These are phyloP conservation scores for Ceratocystis destructans DNA, from an alignment of 2,329 filamentous ascomycete genomes.

Conservation along the genomic window DNA sequence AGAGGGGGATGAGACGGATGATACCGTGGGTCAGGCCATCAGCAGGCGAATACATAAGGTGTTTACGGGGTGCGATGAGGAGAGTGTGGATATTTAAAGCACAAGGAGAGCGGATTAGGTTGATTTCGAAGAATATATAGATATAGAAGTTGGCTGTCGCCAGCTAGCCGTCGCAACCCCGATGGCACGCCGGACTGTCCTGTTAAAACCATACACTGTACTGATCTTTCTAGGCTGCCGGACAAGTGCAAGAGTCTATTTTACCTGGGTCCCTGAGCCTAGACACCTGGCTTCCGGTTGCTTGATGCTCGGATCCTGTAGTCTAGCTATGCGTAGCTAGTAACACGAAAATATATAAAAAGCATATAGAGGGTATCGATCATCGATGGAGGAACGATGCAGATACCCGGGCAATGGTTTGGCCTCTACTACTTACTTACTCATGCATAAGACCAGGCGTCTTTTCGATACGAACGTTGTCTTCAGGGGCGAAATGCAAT, in stretches of 20 bases:
- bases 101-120: neutral
- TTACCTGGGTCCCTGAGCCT: neutral
- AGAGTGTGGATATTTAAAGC: slow-evolving; percentile 39
- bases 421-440: neutral
- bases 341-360: too few relatives aligned
- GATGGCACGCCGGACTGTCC: too few relatives aligned
- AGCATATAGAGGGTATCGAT: neutral
- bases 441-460: neutral
- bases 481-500: too few relatives aligned
- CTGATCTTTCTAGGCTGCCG: neutral
- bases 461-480: neutral
- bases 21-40: slow-evolving; percentile 42
- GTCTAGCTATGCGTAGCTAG: neutral
- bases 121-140: neutral
- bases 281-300: neutral
- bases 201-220: neutral
- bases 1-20: slow-evolving; percentile 42
- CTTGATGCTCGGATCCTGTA: neutral
- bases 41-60: slow-evolving; percentile 47
- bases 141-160: neutral
- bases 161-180: neutral
- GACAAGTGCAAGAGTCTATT: neutral
- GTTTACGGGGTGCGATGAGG: slow-evolving; percentile 43
- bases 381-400: neutral
- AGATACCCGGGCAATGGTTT: neutral